Evolutionary conservation across 2,329 filamentous ascomycete genomes (phyloP).

Genomic region (Aspergillus sp.): DNA sequence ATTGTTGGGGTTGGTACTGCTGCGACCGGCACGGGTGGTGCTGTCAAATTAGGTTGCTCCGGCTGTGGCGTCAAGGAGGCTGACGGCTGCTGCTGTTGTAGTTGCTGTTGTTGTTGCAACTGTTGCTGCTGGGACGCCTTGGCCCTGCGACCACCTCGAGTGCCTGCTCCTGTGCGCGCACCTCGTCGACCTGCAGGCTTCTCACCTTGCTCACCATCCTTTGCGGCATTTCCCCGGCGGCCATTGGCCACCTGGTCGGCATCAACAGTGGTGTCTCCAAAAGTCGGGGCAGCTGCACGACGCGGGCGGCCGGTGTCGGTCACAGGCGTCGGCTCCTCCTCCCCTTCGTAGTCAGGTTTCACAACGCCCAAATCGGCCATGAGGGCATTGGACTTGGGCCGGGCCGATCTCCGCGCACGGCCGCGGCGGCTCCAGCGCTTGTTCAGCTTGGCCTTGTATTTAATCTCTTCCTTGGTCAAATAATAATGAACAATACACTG

Average conservation of each 20-base stretch:
- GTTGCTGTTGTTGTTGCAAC: constrained; percentile 19
- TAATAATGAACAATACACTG: constrained; percentile 54
- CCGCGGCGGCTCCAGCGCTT: constrained; percentile 47
- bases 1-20: constrained; percentile 16
- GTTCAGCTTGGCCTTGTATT: constrained; percentile 51
- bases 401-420: constrained; percentile 37
- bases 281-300: constrained; percentile 51
- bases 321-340: constrained; percentile 45
- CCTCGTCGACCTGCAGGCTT: constrained; percentile 36
- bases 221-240: constrained; percentile 33
- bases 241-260: constrained; percentile 28
- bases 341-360: constrained; percentile 45
- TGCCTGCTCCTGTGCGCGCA: constrained; percentile 31
- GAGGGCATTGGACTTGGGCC: constrained; percentile 49
- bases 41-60: constrained; percentile 22
- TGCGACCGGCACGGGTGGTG: constrained; percentile 17
- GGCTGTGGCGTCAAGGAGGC: constrained; percentile 11
- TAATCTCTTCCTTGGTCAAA: constrained; percentile 50
- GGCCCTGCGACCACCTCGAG: constrained; percentile 36
- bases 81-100: constrained; percentile 15
- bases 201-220: constrained; percentile 37
- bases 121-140: constrained; percentile 34
- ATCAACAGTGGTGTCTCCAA: constrained; percentile 42
- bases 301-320: constrained; percentile 52
- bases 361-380: constrained; percentile 48